Conservation (phyloP, 805 yeast species). For the Diddensiella santjacobensis region DNA sequence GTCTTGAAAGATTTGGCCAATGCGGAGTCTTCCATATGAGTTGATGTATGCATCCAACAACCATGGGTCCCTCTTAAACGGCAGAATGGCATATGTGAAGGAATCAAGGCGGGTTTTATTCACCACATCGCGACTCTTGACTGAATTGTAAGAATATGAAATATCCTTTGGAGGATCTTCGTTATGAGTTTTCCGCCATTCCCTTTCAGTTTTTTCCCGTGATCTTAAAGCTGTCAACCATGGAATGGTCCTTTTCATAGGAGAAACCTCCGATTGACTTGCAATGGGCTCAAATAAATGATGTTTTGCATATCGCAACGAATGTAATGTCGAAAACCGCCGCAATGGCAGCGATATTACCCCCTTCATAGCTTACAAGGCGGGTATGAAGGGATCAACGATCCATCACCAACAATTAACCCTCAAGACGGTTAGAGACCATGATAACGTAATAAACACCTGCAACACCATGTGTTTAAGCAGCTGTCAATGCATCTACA, state of each 20-base stretch:
- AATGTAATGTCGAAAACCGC: neutral
- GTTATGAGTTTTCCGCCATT: slow-evolving; percentile 51
- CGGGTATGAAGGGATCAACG: too few species aligned
- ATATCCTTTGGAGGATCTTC: slow-evolving; percentile 43
- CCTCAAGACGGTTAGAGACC: too few species aligned
- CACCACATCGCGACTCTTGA: slow-evolving; percentile 62
- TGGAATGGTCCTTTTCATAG: slow-evolving; percentile 52
- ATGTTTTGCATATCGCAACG: slow-evolving; percentile 9
- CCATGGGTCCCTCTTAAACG: slow-evolving; percentile 80
- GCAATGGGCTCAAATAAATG: slow-evolving; percentile 35
- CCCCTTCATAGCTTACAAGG: too few species aligned
- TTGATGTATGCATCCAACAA: slow-evolving; percentile 83
- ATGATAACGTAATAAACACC: too few species aligned
- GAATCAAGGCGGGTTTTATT: slow-evolving; percentile 79
- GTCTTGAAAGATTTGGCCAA: slow-evolving; percentile 92
- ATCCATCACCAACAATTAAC: too few species aligned
- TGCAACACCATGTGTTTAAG: too few species aligned
- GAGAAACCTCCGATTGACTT: slow-evolving; percentile 31
- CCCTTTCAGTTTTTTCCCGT: slow-evolving; percentile 62
- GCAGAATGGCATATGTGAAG: slow-evolving; percentile 46
- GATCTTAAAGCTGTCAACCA: slow-evolving; percentile 86
- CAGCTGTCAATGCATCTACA: too few species aligned
- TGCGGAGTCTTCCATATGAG: slow-evolving; percentile 86
- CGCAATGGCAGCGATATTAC: neutral
- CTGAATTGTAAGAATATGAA: slow-evolving; percentile 57